Conservation (phyloP, 768 basidiomycete species). For the Tephrocybe sp. region DNA sequence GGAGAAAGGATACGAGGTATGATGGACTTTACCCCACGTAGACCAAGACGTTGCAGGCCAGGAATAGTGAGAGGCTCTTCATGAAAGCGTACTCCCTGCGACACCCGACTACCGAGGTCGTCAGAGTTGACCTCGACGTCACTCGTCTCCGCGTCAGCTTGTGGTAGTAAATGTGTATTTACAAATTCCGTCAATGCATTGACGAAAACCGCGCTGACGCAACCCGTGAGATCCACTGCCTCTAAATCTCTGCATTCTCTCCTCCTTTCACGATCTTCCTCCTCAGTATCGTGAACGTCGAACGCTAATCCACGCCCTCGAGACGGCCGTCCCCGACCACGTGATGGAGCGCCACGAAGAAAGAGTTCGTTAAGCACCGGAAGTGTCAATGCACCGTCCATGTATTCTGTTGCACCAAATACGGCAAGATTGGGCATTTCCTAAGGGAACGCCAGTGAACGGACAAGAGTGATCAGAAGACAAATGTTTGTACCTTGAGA, state of each 20-base stretch:
- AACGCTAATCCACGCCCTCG: constrained; percentile 58
- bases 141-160: constrained; percentile 37
- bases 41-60: constrained; percentile 72
- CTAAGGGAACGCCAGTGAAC: constrained; percentile 40
- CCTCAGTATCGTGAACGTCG: constrained; percentile 62
- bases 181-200: constrained; percentile 86
- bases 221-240: constrained; percentile 93
- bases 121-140: constrained; percentile 41
- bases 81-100: constrained; percentile 28
- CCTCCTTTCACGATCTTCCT: constrained; percentile 75
- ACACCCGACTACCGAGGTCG: constrained; percentile 26
- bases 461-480: constrained; percentile 6
- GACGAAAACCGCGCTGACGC: constrained; percentile 89
- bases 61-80: constrained; percentile 65
- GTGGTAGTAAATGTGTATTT: constrained; percentile 55
- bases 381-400: constrained; percentile 89
- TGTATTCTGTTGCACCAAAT: constrained; percentile 98
- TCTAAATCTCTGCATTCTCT: constrained; percentile 76
- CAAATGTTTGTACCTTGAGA: constrained; percentile 56
- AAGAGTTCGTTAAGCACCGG: constrained; percentile 88
- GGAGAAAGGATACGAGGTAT: constrained; percentile 64
- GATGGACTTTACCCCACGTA: constrained; percentile 82
- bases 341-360: constrained; percentile 76
- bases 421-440: constrained; percentile 84
- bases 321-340: constrained; percentile 65